Percentiles rank a stretch among this genome's conserved stretches.
Conservation (phyloP, 1,284 basidiomycete species). For the Hymenochaete sp. region DNA sequence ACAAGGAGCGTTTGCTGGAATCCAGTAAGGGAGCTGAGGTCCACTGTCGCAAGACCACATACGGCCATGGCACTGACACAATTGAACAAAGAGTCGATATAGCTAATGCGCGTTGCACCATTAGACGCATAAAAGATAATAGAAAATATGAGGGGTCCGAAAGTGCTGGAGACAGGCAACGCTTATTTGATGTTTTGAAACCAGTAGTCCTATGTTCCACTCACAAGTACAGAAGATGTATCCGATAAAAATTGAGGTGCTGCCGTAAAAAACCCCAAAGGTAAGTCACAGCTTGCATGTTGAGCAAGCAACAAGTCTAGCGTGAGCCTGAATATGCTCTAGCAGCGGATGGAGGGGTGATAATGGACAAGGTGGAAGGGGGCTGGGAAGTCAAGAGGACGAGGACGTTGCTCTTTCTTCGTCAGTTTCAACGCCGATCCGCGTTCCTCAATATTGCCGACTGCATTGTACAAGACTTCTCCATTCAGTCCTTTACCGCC, state of each 20-base stretch:
- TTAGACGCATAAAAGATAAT: constrained; percentile 66
- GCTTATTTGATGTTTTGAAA: neutral
- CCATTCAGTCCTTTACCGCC: too few species aligned
- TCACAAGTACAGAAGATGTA: constrained; percentile 49
- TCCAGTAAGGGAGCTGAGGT: constrained; percentile 62
- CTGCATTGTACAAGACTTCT: too few species aligned
- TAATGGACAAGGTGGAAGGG: too few species aligned
- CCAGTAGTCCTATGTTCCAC: constrained; percentile 19
- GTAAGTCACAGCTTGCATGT: too few species aligned
- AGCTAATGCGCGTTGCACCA: constrained; percentile 51
- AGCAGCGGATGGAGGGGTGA: too few species aligned
- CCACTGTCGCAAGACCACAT: constrained; percentile 66
- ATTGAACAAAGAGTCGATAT: constrained; percentile 70
- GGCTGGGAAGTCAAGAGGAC: too few species aligned
- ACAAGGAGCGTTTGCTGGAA: constrained; percentile 74
- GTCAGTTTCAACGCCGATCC: too few species aligned
- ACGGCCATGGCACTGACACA: constrained; percentile 74
- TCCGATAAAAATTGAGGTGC: constrained; percentile 61
- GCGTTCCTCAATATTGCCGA: too few species aligned
- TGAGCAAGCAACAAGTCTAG: too few species aligned
- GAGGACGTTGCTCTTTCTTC: too few species aligned
- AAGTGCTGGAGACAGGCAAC: constrained; percentile 41
- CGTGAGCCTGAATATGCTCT: too few species aligned
- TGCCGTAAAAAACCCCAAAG: neutral
- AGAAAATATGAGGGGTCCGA: constrained; percentile 68